phyloP scores from a whole-genome alignment of 2,329 filamentous ascomycete genomes.

The Aspergillus sclerotialis region DNA sequence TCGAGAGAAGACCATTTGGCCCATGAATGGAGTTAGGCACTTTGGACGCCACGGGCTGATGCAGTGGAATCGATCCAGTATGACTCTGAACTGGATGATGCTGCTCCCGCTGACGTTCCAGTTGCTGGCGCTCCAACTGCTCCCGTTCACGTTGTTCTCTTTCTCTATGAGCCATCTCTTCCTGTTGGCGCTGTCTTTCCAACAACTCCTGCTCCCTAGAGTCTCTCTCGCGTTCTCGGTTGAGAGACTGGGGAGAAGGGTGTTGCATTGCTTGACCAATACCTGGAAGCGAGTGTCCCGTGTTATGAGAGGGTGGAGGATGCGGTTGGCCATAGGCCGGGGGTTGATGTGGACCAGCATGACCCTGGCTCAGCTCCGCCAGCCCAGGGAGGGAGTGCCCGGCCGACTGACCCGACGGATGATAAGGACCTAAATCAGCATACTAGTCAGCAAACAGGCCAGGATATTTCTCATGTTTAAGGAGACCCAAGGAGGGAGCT shows the following conservation, averaged over 20 bases:
- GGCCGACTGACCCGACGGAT: slow-evolving; percentile 34
- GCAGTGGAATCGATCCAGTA: slow-evolving; percentile 79
- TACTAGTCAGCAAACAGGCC: slow-evolving; percentile 11
- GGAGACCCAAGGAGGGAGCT: slow-evolving; percentile 11
- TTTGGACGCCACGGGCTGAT: slow-evolving; percentile 85
- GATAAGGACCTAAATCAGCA: slow-evolving; percentile 29
- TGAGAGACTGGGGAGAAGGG: slow-evolving; percentile 34
- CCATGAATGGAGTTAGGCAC: slow-evolving; percentile 79
- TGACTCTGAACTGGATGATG: slow-evolving; percentile 77
- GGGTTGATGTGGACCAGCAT: slow-evolving; percentile 34
- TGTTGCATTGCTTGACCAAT: slow-evolving; percentile 38
- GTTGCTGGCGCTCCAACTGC: slow-evolving; percentile 48
- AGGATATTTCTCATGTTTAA: neutral
- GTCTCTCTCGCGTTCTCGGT: slow-evolving; percentile 43
- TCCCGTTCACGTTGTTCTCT: slow-evolving; percentile 47
- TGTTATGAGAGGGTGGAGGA: slow-evolving; percentile 27
- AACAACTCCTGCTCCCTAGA: slow-evolving; percentile 48
- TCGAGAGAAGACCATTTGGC: slow-evolving; percentile 78
- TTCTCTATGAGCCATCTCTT: slow-evolving; percentile 52
- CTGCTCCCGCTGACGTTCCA: slow-evolving; percentile 51
- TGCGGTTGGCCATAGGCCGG: slow-evolving; percentile 38
- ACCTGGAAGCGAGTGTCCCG: slow-evolving; percentile 32
- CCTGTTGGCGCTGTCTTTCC: slow-evolving; percentile 43
- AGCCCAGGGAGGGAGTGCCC: slow-evolving; percentile 41
- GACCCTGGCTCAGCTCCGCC: slow-evolving; percentile 40